phyloP scores from a whole-genome alignment of 768 basidiomycete species.

The Kwoniella botswanensis region DNA sequence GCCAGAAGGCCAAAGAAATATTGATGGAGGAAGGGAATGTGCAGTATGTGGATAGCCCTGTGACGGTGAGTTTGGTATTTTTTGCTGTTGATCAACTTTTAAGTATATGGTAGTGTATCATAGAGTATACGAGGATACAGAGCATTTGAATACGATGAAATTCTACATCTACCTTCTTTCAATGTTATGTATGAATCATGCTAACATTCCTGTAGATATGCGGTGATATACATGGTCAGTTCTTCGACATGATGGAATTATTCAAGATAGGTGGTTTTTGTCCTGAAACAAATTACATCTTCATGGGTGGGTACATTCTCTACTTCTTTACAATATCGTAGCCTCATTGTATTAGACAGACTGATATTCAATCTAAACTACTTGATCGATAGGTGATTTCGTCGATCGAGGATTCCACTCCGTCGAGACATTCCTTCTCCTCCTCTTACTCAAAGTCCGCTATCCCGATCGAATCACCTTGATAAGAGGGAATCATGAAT shows the following conservation, averaged over 20 bases:
- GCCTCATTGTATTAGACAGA: no score
- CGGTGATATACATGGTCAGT: slow-evolving; percentile 97
- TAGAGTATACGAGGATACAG: no score
- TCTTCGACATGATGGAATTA: slow-evolving; percentile 90
- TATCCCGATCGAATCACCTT: slow-evolving; percentile 92
- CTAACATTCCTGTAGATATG: slow-evolving; percentile 56
- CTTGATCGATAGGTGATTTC: slow-evolving; percentile 78
- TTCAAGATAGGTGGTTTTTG: slow-evolving; percentile 82
- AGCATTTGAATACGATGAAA: no score
- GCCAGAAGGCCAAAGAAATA: slow-evolving; percentile 94
- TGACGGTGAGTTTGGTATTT: slow-evolving; percentile 64
- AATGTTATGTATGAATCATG: background rate
- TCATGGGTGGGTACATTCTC: slow-evolving; percentile 66
- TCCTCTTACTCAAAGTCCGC: slow-evolving; percentile 90
- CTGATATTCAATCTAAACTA: no score
- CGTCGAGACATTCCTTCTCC: slow-evolving; percentile 87
- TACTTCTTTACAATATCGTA: background rate
- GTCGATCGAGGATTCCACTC: slow-evolving; percentile 97
- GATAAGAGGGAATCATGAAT: slow-evolving; percentile 94
- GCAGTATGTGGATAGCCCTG: slow-evolving; percentile 91
- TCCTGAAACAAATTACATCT: slow-evolving; percentile 91
- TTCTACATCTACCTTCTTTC: no score
- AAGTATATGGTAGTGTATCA: background rate
- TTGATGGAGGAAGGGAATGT: slow-evolving; percentile 98
- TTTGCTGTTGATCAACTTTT: background rate